A percentile compares a stretch with the other conserved stretches of the same genome.
These are phyloP conservation scores for Chalciporus sphaerocephalus DNA, from an alignment of 768 basidiomycete species.

Conservation along the genomic window DNA sequence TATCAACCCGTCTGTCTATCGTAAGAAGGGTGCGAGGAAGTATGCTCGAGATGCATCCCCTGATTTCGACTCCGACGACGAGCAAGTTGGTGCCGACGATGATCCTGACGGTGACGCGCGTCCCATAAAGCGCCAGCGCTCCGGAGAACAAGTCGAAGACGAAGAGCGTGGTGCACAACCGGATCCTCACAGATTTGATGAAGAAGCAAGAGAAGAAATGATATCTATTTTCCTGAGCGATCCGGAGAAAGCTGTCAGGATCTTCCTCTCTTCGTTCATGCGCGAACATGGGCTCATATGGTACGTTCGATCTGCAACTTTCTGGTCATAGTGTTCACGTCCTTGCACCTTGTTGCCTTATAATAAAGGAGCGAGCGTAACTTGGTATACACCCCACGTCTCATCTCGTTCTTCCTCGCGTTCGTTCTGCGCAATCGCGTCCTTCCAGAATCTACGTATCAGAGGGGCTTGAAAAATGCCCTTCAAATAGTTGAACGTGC, in stretches of 20 bases:
- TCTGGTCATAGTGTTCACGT: not conserved
- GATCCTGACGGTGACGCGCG: conserved; percentile 1
- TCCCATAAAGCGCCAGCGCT: conserved; percentile 26
- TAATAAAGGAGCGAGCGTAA: conserved; percentile 49
- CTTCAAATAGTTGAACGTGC: conserved; percentile 41
- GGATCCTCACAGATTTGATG: conserved; percentile 32
- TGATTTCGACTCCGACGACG: conserved; percentile 33
- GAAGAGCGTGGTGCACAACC: conserved; percentile 35
- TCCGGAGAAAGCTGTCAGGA: conserved; percentile 52
- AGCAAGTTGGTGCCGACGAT: conserved; percentile 15
- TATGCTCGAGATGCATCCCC: conserved; percentile 29
- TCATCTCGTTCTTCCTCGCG: conserved; percentile 56
- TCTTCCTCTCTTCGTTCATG: conserved; percentile 71
- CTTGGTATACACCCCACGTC: conserved; percentile 47
- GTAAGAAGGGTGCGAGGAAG: conserved; percentile 31
- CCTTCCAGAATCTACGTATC: conserved; percentile 45
- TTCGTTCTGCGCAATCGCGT: conserved; percentile 56
- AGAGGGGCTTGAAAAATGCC: conserved; percentile 44
- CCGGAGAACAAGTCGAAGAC: conserved; percentile 16
- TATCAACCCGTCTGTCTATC: conserved; percentile 38
- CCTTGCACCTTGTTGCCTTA: not conserved
- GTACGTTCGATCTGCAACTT: conserved; percentile 35
- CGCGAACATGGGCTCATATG: conserved; percentile 65
- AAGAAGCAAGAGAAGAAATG: conserved; percentile 39
- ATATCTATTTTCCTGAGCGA: conserved; percentile 54